A percentile compares a stretch with the other conserved stretches of the same genome.
phyloP scores from a whole-genome alignment of 2,329 filamentous ascomycete genomes.

The Rutstroemia sp. region DNA sequence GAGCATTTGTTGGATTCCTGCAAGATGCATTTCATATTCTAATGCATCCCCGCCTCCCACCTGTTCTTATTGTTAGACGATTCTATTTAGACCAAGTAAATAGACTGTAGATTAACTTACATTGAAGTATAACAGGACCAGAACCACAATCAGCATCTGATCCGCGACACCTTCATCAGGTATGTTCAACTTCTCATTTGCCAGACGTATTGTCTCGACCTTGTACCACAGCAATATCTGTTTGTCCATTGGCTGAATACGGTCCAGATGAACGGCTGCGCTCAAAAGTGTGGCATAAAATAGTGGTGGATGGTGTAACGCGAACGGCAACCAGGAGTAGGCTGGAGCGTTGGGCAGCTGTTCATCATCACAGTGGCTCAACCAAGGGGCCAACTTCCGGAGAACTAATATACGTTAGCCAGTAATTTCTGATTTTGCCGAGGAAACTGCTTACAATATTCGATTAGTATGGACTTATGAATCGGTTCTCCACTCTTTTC shows the following conservation, averaged over 20 bases:
- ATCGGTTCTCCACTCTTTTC: background rate
- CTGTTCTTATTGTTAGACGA: constrained; percentile 4
- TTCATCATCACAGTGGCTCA: constrained; percentile 13
- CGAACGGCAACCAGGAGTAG: constrained; percentile 14
- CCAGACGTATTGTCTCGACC: constrained; percentile 17
- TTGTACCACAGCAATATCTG: constrained; percentile 16
- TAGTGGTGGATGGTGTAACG: constrained; percentile 16
- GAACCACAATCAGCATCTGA: constrained; percentile 19
- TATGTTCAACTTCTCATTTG: constrained; percentile 15
- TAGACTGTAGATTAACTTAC: background rate
- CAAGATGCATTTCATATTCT: constrained; percentile 21
- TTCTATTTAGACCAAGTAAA: background rate
- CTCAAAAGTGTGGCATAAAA: constrained; percentile 19
- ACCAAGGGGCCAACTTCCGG: constrained; percentile 14
- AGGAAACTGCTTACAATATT: background rate
- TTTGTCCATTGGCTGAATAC: constrained; percentile 11
- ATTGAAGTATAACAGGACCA: constrained; percentile 20
- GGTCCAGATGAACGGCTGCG: constrained; percentile 17
- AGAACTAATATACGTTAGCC: constrained; percentile 8
- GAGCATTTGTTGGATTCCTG: constrained; percentile 21
- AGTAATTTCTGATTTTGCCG: background rate
- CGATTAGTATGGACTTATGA: constrained; percentile 1
- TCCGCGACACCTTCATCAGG: constrained; percentile 13
- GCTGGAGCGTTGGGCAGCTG: background rate
- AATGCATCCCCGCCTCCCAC: constrained; percentile 14